Conservation (phyloP, 108 stramenopile species). For the Conticribra guillardii region DNA sequence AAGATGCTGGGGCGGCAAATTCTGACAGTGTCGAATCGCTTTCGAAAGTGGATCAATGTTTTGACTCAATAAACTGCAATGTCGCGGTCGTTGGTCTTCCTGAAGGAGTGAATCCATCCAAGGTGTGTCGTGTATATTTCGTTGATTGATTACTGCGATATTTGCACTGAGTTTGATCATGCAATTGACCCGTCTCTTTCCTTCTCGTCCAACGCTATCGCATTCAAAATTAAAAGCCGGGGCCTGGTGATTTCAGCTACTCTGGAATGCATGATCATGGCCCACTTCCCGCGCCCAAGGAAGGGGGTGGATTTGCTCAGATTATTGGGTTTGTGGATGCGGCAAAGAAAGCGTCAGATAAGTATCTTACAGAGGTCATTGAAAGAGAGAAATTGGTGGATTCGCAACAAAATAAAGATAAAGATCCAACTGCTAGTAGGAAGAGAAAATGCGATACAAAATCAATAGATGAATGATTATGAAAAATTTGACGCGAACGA, state of each 20-base stretch:
- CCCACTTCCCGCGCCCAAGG: conserved; percentile 62
- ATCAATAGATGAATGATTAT: too few species aligned
- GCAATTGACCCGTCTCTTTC: not conserved
- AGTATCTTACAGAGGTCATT: conserved; percentile 70
- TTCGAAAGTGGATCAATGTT: conserved; percentile 23
- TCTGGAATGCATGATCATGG: conserved; percentile 86
- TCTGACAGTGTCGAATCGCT: not conserved
- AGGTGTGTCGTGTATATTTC: conserved; percentile 9
- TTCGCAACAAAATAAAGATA: not conserved
- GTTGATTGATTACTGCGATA: not conserved
- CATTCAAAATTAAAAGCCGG: conserved; percentile 22
- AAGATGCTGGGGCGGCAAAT: not conserved
- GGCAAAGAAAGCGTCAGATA: conserved; percentile 73
- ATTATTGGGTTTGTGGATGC: conserved; percentile 63
- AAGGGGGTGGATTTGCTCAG: conserved; percentile 64
- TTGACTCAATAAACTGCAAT: conserved; percentile 25
- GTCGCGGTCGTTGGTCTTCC: conserved; percentile 43
- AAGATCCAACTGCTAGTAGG: not conserved
- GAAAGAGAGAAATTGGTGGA: conserved; percentile 47
- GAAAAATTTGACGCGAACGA: too few species aligned
- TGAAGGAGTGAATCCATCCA: conserved; percentile 29
- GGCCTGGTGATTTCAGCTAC: conserved; percentile 61
- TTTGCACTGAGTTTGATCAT: not conserved
- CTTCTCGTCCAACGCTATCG: not conserved
- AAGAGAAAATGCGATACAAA: too few species aligned